Evolutionary conservation across 1,284 basidiomycete species (phyloP).

Genomic region (Takashimella tepidaria): DNA sequence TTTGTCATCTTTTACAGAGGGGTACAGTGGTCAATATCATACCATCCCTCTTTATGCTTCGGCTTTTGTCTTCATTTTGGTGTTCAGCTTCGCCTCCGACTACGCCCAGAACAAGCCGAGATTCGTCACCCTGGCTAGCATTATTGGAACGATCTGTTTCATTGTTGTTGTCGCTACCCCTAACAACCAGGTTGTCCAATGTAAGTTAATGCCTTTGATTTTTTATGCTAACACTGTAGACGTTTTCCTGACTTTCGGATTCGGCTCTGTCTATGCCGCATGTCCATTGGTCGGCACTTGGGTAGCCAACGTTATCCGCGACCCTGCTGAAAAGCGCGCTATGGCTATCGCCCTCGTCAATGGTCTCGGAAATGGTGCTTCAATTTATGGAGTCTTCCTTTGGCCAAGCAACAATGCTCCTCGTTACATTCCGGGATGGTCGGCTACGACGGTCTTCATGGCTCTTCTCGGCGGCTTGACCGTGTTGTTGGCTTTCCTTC

Average conservation of each 20-base stretch:
- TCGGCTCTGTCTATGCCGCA: constrained; percentile 49
- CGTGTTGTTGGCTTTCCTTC: constrained; percentile 39
- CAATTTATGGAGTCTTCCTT: constrained; percentile 52
- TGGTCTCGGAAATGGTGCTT: constrained; percentile 40
- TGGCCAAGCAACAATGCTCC: constrained; percentile 49
- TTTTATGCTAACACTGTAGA: constrained; percentile 13
- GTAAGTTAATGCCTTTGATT: background rate
- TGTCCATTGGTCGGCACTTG: constrained; percentile 49
- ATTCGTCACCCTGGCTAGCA: constrained; percentile 40
- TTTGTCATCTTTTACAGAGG: constrained; percentile 35
- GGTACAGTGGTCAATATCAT: constrained; percentile 49
- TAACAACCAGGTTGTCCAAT: constrained; percentile 46
- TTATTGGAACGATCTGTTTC: constrained; percentile 44
- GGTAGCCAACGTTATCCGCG: constrained; percentile 43
- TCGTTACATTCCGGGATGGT: constrained; percentile 49
- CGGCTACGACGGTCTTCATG: constrained; percentile 46
- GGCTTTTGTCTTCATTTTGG: constrained; percentile 45
- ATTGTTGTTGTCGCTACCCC: constrained; percentile 43
- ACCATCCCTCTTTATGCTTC: constrained; percentile 50
- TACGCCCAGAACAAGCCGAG: constrained; percentile 44
- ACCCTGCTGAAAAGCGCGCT: constrained; percentile 48
- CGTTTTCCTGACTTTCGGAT: constrained; percentile 51
- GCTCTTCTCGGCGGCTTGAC: constrained; percentile 42
- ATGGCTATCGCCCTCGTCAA: constrained; percentile 48
- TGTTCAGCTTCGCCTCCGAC: constrained; percentile 49